Conservation (phyloP, 2,329 filamentous ascomycete species). For the Nakataea oryzae region DNA sequence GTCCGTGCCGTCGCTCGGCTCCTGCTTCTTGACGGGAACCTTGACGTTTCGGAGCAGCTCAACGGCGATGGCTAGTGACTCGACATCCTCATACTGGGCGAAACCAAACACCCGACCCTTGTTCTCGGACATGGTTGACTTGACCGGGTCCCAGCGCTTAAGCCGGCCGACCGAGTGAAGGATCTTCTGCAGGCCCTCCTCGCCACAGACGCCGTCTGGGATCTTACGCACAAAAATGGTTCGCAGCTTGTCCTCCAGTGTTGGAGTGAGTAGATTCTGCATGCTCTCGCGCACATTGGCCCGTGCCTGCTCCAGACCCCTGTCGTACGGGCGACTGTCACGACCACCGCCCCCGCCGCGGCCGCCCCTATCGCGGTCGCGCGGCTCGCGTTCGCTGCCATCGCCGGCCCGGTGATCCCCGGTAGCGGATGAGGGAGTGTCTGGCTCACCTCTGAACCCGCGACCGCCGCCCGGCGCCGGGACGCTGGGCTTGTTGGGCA, state of each 20-base stretch:
- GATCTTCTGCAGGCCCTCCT: conserved; percentile 70
- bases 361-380: neutral
- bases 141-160: conserved; percentile 74
- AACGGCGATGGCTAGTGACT: conserved; percentile 75
- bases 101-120: conserved; percentile 88
- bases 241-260: conserved; percentile 79
- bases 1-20: conserved; percentile 27
- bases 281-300: conserved; percentile 57
- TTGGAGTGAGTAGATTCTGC: conserved; percentile 69
- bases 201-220: conserved; percentile 65
- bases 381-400: conserved; percentile 49
- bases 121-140: conserved; percentile 48
- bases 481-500: conserved; percentile 48
- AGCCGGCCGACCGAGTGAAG: conserved; percentile 68
- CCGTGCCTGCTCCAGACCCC: conserved; percentile 55
- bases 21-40: conserved; percentile 70
- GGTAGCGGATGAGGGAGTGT: conserved; percentile 24
- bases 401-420: conserved; percentile 29
- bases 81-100: conserved; percentile 85
- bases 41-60: conserved; percentile 75
- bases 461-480: conserved; percentile 22
- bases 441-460: conserved; percentile 34
- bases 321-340: conserved; percentile 49
- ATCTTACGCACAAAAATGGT: conserved; percentile 88
- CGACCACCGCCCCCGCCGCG: conserved; percentile 20